Percentiles rank a stretch among this genome's conserved stretches.
Evolutionary conservation across 495 filamentous ascomycete species (phyloP).

Genomic region (Podospora pseudopauciseta): DNA sequence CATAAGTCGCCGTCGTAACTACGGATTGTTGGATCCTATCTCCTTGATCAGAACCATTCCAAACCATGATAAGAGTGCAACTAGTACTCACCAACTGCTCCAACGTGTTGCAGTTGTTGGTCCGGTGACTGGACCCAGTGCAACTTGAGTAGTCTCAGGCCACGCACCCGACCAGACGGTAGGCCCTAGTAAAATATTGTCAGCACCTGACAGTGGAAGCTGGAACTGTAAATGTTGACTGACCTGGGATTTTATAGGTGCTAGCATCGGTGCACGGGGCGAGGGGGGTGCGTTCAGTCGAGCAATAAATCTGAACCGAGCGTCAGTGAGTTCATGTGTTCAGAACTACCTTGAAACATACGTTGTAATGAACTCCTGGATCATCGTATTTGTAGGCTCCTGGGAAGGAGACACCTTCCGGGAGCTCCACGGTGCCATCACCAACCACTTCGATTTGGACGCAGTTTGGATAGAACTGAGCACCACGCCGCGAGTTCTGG

Average conservation of each 20-base stretch:
- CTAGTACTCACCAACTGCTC: slow-evolving; percentile 27
- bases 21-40: slow-evolving; percentile 30
- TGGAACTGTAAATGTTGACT: background rate
- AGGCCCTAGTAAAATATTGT: slow-evolving; percentile 22
- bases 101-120: slow-evolving; percentile 26
- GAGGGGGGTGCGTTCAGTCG: slow-evolving; percentile 26
- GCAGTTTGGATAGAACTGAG: slow-evolving; percentile 48
- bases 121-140: slow-evolving; percentile 27
- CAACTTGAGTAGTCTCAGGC: slow-evolving; percentile 31
- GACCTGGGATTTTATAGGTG: slow-evolving; percentile 28
- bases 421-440: slow-evolving; percentile 33
- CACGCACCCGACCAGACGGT: slow-evolving; percentile 37
- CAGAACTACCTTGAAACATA: slow-evolving; percentile 10
- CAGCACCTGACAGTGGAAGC: background rate
- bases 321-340: background rate
- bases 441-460: slow-evolving; percentile 43
- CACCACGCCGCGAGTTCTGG: slow-evolving; percentile 34
- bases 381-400: slow-evolving; percentile 35
- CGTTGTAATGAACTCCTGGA: slow-evolving; percentile 35
- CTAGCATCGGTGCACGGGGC: slow-evolving; percentile 27
- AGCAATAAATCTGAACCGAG: slow-evolving; percentile 30
- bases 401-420: slow-evolving; percentile 32
- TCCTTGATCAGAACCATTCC: background rate
- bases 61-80: background rate
- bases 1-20: slow-evolving; percentile 31